Percentiles rank a stretch among this genome's conserved stretches.
These are phyloP conservation scores for Hirsutella rhossiliensis DNA, from an alignment of 2,329 filamentous ascomycete genomes.

Conservation along the genomic window DNA sequence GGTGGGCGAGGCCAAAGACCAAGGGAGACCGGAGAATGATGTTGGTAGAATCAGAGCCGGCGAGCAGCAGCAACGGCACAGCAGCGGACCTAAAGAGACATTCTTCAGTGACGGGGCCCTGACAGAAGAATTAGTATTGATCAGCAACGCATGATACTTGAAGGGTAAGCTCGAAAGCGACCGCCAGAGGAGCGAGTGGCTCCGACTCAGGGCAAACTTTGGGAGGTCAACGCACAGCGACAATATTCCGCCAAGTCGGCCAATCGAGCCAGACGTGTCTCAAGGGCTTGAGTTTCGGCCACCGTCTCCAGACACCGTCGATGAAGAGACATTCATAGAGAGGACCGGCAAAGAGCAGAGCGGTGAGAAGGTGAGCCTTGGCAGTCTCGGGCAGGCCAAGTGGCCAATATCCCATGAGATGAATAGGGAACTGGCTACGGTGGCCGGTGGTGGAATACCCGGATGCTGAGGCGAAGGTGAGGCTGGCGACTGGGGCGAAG, in stretches of 20 bases:
- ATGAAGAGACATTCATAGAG: slow-evolving; percentile 69
- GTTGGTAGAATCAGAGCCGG: slow-evolving; percentile 39
- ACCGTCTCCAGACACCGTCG: slow-evolving; percentile 57
- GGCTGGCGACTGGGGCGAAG: background rate
- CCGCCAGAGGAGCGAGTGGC: background rate
- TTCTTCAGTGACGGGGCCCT: slow-evolving; percentile 87
- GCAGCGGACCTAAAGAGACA: slow-evolving; percentile 83
- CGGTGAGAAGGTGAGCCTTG: slow-evolving; percentile 57
- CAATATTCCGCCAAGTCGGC: slow-evolving; percentile 76
- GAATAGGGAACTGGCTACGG: slow-evolving; percentile 26
- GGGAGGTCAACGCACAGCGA: slow-evolving; percentile 54
- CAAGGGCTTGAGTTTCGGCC: slow-evolving; percentile 43
- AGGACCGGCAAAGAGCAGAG: slow-evolving; percentile 70
- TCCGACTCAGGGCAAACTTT: background rate
- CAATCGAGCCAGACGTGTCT: slow-evolving; percentile 55
- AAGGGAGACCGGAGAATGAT: slow-evolving; percentile 77
- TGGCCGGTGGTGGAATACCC: background rate
- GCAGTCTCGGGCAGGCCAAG: slow-evolving; percentile 51
- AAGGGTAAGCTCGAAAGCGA: no score
- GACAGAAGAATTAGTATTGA: background rate
- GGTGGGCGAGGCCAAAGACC: slow-evolving; percentile 84
- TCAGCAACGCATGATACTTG: background rate
- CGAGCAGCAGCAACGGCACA: slow-evolving; percentile 68
- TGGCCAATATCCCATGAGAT: slow-evolving; percentile 73
- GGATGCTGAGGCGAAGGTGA: background rate